Evolutionary conservation across 2,329 filamentous ascomycete species (phyloP).

Genomic region (Dothideomycetes sp.): DNA sequence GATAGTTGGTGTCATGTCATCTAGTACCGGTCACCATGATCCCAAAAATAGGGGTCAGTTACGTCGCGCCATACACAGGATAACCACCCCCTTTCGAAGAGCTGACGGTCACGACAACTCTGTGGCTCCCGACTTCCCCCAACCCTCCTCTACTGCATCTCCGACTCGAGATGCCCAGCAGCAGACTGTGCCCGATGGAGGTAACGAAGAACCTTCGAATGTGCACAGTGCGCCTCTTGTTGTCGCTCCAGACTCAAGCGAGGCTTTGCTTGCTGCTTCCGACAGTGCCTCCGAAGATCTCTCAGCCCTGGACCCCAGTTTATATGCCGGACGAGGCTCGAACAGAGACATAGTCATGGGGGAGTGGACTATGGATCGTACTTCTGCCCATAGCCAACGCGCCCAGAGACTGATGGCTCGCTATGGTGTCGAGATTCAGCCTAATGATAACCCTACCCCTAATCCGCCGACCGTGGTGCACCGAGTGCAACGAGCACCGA

Average conservation of each 20-base stretch:
- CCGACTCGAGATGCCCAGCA: background rate
- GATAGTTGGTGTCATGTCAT: background rate
- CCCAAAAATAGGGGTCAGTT: background rate
- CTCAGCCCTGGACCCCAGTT: background rate
- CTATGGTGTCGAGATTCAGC: constrained; percentile 5
- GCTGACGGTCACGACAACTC: background rate
- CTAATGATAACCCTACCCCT: background rate
- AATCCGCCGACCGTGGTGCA: constrained; percentile 1
- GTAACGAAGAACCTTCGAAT: too few relatives aligned
- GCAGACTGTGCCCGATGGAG: too few relatives aligned
- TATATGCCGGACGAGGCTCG: background rate
- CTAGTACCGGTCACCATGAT: background rate
- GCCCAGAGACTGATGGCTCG: constrained; percentile 3
- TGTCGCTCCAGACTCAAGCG: background rate
- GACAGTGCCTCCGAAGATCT: background rate
- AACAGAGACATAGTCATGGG: too few relatives aligned
- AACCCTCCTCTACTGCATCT: background rate
- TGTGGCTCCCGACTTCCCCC: background rate
- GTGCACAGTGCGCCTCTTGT: too few relatives aligned
- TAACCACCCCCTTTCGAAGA: background rate
- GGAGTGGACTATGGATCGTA: constrained; percentile 1
- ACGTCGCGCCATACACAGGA: background rate
- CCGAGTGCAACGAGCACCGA: constrained; percentile 6
- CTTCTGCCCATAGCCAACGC: constrained; percentile 5
- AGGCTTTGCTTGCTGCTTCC: background rate